Percentiles rank a stretch among this genome's conserved stretches.
Evolutionary conservation across 1,284 basidiomycete species (phyloP).

Genomic region (Puccinia polysora): DNA sequence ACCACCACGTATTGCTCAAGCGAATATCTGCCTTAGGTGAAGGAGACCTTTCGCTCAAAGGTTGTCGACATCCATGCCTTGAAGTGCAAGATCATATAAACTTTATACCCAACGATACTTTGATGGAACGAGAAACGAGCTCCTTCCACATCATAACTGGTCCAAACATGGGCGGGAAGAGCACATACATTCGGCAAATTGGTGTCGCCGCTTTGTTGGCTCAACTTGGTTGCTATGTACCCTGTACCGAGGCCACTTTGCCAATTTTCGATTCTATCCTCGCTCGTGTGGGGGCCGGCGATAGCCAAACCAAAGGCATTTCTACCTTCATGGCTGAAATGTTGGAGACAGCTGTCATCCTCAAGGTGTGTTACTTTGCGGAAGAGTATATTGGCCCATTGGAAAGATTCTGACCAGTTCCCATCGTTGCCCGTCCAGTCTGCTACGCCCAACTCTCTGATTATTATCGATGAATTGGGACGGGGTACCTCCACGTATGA

Average conservation of each 20-base stretch:
- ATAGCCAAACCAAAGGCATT: constrained; percentile 93
- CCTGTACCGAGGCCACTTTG: constrained; percentile 71
- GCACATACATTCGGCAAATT: constrained; percentile 60
- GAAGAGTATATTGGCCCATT: not conserved
- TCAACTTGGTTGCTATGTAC: constrained; percentile 90
- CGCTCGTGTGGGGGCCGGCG: constrained; percentile 93
- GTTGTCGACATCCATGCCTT: constrained; percentile 89
- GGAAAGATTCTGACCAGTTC: not conserved
- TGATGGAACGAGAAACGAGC: constrained; percentile 66
- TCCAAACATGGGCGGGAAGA: constrained; percentile 95
- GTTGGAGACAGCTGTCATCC: constrained; percentile 93
- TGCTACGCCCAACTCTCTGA: constrained; percentile 83
- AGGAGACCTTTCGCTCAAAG: constrained; percentile 70
- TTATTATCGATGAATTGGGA: constrained; percentile 97
- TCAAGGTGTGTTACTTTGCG: constrained; percentile 63
- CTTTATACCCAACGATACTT: constrained; percentile 92
- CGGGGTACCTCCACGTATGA: constrained; percentile 98
- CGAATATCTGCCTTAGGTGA: constrained; percentile 57
- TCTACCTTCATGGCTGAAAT: constrained; percentile 99
- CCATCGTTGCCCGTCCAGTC: constrained; percentile 58
- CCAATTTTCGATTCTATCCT: constrained; percentile 96
- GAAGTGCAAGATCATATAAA: constrained; percentile 92
- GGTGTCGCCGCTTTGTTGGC: constrained; percentile 94
- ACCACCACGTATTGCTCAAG: too few species aligned
- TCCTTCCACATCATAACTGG: constrained; percentile 62